A percentile compares a stretch with the other conserved stretches of the same genome.
phyloP scores from a whole-genome alignment of 495 filamentous ascomycete species.

The Hypoxylon fuscum region DNA sequence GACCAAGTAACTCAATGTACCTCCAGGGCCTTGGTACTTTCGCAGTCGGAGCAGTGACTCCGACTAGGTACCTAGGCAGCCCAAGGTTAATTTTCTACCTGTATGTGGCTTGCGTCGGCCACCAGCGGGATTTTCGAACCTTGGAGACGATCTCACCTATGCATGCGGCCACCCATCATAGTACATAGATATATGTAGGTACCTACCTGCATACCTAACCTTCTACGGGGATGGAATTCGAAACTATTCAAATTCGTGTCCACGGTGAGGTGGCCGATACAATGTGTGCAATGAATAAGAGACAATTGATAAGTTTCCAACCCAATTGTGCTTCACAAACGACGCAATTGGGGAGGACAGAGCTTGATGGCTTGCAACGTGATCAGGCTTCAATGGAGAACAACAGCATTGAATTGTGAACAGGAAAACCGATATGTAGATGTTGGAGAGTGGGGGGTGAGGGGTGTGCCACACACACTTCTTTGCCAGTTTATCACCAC shows the following conservation, averaged over 20 bases:
- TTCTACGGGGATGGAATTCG: slow-evolving; percentile 4
- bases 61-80: not conserved
- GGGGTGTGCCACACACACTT: slow-evolving; percentile 12
- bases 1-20: slow-evolving; percentile 34
- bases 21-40: slow-evolving; percentile 8
- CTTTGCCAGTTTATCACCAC: slow-evolving; percentile 16
- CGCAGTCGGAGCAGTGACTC: slow-evolving; percentile 29
- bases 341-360: slow-evolving; percentile 31
- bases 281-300: slow-evolving; percentile 2
- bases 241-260: slow-evolving; percentile 18
- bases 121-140: slow-evolving; percentile 17
- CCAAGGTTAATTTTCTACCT: no score
- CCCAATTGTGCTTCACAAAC: slow-evolving; percentile 31
- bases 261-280: not conserved
- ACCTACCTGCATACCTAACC: slow-evolving; percentile 3
- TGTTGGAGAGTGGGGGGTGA: slow-evolving; percentile 25
- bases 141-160: slow-evolving; percentile 11
- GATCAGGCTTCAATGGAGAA: slow-evolving; percentile 42
- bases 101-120: slow-evolving; percentile 23
- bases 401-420: slow-evolving; percentile 9
- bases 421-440: slow-evolving; percentile 15
- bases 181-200: not conserved
- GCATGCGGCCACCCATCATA: not conserved
- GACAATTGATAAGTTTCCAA: slow-evolving; percentile 29
- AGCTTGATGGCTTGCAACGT: slow-evolving; percentile 36